Conservation (phyloP, 2,329 filamentous ascomycete species). For the Magnaporthiopsis rhizophila region DNA sequence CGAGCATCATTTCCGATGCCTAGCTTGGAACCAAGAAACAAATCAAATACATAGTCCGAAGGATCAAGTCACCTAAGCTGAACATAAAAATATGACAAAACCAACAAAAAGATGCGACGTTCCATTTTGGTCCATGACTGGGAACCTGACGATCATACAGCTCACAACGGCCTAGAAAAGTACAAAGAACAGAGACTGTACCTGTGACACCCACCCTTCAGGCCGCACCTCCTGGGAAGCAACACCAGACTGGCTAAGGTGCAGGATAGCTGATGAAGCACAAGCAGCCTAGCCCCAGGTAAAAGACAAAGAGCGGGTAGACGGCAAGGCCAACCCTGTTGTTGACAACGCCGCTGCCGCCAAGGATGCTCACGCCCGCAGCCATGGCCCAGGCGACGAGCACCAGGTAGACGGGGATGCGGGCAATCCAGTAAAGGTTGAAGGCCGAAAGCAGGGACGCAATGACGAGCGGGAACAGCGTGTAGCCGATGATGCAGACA, state of each 20-base stretch:
- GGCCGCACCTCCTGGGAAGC: background rate
- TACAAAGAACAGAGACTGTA: background rate
- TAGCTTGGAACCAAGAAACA: too few species aligned
- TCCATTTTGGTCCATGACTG: background rate
- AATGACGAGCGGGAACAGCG: slow-evolving; percentile 91
- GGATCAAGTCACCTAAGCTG: too few species aligned
- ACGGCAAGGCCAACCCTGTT: slow-evolving; percentile 91
- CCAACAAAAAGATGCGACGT: too few species aligned
- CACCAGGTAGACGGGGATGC: slow-evolving; percentile 85
- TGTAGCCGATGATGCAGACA: slow-evolving; percentile 97
- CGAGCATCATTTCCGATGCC: too few species aligned
- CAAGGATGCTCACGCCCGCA: slow-evolving; percentile 90
- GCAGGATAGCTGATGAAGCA: slow-evolving; percentile 82
- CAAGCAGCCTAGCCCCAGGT: slow-evolving; percentile 82
- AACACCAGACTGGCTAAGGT: too few species aligned
- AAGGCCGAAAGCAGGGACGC: slow-evolving; percentile 84
- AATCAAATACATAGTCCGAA: too few species aligned
- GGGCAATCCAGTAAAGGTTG: slow-evolving; percentile 66
- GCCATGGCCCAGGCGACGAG: slow-evolving; percentile 89
- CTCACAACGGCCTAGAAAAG: background rate
- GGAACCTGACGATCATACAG: background rate
- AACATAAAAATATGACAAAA: too few species aligned
- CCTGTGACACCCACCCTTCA: background rate
- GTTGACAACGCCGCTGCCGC: slow-evolving; percentile 90
- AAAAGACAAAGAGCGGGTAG: slow-evolving; percentile 92